Conservation (phyloP, 169 alveolate species). For the Plasmodium blacklocki region DNA sequence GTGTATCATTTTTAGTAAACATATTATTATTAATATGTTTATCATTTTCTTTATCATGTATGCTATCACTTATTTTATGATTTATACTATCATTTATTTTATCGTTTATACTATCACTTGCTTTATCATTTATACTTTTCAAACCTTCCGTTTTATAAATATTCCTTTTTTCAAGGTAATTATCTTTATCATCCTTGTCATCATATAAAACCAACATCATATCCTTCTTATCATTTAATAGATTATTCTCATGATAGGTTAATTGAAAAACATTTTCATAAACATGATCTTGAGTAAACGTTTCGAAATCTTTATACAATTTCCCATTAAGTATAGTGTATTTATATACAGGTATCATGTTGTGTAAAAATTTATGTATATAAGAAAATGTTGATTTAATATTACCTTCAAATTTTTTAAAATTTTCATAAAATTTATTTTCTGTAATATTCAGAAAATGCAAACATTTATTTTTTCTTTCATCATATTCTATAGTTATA, state of each 20-base stretch:
- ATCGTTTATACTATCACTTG: too few species aligned
- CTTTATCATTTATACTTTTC: too few species aligned
- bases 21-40: too few species aligned
- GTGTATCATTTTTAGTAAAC: neutral
- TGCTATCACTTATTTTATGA: too few species aligned
- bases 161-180: neutral
- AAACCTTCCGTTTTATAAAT: neutral
- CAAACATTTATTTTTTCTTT: conserved; percentile 65
- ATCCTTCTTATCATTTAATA: neutral
- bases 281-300: conserved; percentile 12
- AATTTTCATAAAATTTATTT: conserved; percentile 73
- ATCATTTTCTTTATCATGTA: too few species aligned
- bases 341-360: conserved; percentile 62
- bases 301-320: conserved; percentile 31
- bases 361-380: conserved; percentile 51
- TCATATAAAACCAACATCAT: conserved; percentile 37
- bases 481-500: conserved; percentile 52
- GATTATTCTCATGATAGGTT: conserved; percentile 2
- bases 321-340: conserved; percentile 43
- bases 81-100: too few species aligned
- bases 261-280: conserved; percentile 26
- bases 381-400: conserved; percentile 29
- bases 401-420: conserved; percentile 60
- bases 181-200: neutral
- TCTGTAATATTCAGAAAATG: conserved; percentile 65